Evolutionary conservation across 768 basidiomycete species (phyloP), one percentile per base, ranked within the genome.

Genomic region (Tricholoma saponaceum): DNA sequence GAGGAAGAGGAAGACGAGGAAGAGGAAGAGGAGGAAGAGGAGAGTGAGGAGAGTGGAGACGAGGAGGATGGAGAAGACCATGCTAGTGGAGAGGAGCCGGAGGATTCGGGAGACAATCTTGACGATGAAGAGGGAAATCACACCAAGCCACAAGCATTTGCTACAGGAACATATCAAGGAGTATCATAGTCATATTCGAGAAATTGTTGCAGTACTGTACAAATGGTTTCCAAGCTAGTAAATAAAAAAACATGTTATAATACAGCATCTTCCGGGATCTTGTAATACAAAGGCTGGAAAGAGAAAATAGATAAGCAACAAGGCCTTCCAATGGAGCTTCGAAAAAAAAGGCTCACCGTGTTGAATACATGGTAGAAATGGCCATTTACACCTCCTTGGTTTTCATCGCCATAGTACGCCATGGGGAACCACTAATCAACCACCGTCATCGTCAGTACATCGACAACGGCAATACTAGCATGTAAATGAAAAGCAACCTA

Each of bases 361-460:
- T 80, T 70, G 66, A 90, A 90, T 13, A 91, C 89, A 72, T 91
- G 88, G 64, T 92, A 91, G 59, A 74, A 83, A 66, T 91, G 89
- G 0, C 87, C 86, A 60, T 85, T 81, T 37, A 83, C 81, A 1
- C 88, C 88, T 14, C 83, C 84, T 22, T 70, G 60, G 37, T 72
- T 63, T 39, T 78, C 73, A 58, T 80, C 73, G 0, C 82, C 85
- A 61, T 85, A 85, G 65, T 89, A 92, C 57, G 79, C 80, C 78
- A 83, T 77, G 1, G 89, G 85, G 76, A 92, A 87, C 90, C 89
- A 90, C 88, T 89, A n/a, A 46, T 49, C 25, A 35, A 25, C 37
- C 10, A 22, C 28, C 18, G 20, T 43, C 25, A 41, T 23, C 4
- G 14, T 39, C 6, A n/a, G 16, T 16, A 47, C 13, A 25, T 2